Evolutionary conservation across 805 yeast genomes (phyloP).

Genomic region (Lipomyces lipofer): DNA sequence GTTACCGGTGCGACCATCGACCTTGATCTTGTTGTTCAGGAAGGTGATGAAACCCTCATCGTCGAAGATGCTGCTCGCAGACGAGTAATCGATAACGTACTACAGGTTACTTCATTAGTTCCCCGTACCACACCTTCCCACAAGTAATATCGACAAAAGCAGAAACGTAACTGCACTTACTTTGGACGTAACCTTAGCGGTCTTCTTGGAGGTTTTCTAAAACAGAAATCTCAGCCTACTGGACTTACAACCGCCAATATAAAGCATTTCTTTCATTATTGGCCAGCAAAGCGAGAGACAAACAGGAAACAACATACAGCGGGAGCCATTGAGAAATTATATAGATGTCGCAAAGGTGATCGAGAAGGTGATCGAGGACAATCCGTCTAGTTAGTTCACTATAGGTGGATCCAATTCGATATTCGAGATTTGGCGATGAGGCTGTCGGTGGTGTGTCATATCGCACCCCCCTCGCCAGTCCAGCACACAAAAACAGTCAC

Average conservation of each 20-base stretch:
- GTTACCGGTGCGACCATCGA: slow-evolving; percentile 95
- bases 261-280: slow-evolving; percentile 3
- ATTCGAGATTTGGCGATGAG: no score
- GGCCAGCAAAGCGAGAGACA: slow-evolving; percentile 31
- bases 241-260: slow-evolving; percentile 45
- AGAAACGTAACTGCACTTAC: slow-evolving; percentile 11
- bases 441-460: no score
- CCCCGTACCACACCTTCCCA: neutral
- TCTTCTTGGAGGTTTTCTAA: slow-evolving; percentile 71
- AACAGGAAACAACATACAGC: slow-evolving; percentile 19
- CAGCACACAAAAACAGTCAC: no score
- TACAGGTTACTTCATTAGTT: slow-evolving; percentile 45
- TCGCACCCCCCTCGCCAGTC: no score
- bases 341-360: neutral
- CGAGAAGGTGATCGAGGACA: neutral
- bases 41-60: slow-evolving; percentile 96
- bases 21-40: slow-evolving; percentile 99
- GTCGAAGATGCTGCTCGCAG: slow-evolving; percentile 97
- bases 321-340: slow-evolving; percentile 23
- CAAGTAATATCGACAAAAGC: neutral
- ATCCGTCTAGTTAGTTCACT: no score
- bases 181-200: slow-evolving; percentile 49
- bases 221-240: slow-evolving; percentile 67
- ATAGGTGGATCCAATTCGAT: no score
- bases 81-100: slow-evolving; percentile 93